phyloP scores from a whole-genome alignment of 805 yeast genomes.

The Teunomyces funiuensis region DNA sequence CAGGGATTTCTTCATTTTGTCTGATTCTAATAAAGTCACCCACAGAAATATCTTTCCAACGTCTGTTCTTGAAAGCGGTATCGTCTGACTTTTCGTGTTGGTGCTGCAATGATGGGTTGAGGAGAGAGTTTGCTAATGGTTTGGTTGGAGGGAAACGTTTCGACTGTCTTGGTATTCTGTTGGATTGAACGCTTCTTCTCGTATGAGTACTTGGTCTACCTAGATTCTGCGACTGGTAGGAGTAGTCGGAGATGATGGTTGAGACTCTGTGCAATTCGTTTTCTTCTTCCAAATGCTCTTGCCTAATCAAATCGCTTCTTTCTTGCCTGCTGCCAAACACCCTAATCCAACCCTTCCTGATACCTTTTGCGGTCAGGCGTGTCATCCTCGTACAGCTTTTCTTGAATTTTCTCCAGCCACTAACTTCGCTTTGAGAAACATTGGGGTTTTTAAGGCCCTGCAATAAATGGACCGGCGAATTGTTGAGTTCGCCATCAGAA shows the following conservation, averaged over 20 bases:
- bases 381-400: conserved; percentile 48
- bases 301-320: conserved; percentile 26
- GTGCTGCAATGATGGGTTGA: conserved; percentile 20
- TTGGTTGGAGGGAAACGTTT: conserved; percentile 4
- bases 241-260: conserved; percentile 36
- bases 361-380: conserved; percentile 13
- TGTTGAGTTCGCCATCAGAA: conserved; percentile 68
- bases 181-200: conserved; percentile 5
- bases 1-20: conserved; percentile 78
- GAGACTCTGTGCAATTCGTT: conserved; percentile 36
- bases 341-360: conserved; percentile 22
- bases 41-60: conserved; percentile 69
- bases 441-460: conserved; percentile 57
- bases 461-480: conserved; percentile 59
- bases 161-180: conserved; percentile 4
- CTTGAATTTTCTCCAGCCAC: conserved; percentile 68
- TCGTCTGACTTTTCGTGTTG: conserved; percentile 8
- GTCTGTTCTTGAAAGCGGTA: conserved; percentile 19
- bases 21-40: conserved; percentile 73
- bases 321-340: conserved; percentile 25
- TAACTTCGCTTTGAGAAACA: conserved; percentile 52
- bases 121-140: conserved; percentile 18
- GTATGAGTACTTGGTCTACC: conserved; percentile 2
- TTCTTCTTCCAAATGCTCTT: conserved; percentile 23
- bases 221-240: conserved; percentile 15